These are phyloP conservation scores for Boletus sensibilis DNA, from an alignment of 768 basidiomycete species.

Conservation along the genomic window DNA sequence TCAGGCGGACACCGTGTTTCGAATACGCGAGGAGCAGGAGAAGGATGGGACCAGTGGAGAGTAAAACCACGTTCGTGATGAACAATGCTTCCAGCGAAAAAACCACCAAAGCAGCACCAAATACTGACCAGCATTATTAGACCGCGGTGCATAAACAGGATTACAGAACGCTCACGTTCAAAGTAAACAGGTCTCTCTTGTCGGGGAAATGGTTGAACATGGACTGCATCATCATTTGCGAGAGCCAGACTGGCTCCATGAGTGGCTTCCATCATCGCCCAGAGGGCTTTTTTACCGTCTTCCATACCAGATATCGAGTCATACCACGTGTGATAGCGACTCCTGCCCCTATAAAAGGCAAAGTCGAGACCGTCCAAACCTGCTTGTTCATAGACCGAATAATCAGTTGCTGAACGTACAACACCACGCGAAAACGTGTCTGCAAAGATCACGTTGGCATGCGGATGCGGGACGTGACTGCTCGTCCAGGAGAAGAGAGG, in stretches of 20 bases:
- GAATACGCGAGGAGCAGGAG: constrained; percentile 45
- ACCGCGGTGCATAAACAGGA: neutral
- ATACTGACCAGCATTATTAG: constrained; percentile 44
- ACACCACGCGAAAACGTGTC: constrained; percentile 67
- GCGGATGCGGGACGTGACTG: constrained; percentile 57
- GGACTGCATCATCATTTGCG: constrained; percentile 42
- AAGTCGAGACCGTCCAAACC: constrained; percentile 73
- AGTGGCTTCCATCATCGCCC: constrained; percentile 76
- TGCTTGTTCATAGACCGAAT: constrained; percentile 56
- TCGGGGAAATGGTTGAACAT: constrained; percentile 22
- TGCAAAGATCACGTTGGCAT: constrained; percentile 65
- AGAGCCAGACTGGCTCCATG: constrained; percentile 54
- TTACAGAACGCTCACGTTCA: constrained; percentile 51
- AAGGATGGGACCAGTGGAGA: constrained; percentile 62
- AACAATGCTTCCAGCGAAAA: constrained; percentile 53
- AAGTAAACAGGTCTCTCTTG: constrained; percentile 57
- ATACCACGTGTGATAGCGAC: constrained; percentile 73
- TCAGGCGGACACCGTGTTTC: constrained; percentile 26
- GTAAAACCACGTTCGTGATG: constrained; percentile 54
- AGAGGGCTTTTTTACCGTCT: constrained; percentile 57
- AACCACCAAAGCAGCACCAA: constrained; percentile 52
- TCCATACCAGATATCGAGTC: constrained; percentile 62
- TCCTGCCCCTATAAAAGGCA: constrained; percentile 74
- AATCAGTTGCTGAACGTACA: constrained; percentile 73
- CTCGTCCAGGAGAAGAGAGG: constrained; percentile 52